Percentiles rank a stretch among this genome's conserved stretches.
Evolutionary conservation across 352 stramenopile species (phyloP).

Genomic region (Phytophthora hibernalis): DNA sequence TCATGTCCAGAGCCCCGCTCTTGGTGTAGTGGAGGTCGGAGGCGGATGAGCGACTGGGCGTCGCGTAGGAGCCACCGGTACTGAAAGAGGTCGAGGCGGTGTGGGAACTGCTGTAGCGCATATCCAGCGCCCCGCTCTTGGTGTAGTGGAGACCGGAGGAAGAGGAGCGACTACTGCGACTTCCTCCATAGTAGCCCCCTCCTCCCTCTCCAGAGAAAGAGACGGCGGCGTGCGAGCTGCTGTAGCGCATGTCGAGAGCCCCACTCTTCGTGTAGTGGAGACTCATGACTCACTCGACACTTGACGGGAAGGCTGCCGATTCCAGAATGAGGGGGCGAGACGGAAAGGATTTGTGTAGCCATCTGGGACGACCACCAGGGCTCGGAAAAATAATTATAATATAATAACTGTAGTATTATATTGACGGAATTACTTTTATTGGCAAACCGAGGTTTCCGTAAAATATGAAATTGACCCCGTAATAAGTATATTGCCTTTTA

Average conservation of each 20-base stretch:
- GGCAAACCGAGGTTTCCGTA: no score
- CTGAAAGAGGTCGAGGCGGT: slow-evolving; percentile 1
- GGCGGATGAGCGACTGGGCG: slow-evolving; percentile 9
- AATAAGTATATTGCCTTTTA: no score
- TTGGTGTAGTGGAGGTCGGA: slow-evolving; percentile 36
- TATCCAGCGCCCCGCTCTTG: slow-evolving; percentile 28
- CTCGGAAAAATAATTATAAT: no score
- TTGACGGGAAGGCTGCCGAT: slow-evolving; percentile 4
- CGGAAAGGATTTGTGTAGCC: slow-evolving; percentile 25
- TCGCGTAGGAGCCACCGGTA: slow-evolving; percentile 8
- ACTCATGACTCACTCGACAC: slow-evolving; percentile 8
- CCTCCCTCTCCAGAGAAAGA: background rate
- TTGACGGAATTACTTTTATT: no score
- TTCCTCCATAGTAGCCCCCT: background rate
- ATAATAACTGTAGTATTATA: no score
- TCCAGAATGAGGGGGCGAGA: slow-evolving; percentile 2
- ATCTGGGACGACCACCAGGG: no score
- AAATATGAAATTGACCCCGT: no score
- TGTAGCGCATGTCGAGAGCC: slow-evolving; percentile 35
- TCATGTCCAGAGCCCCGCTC: slow-evolving; percentile 30
- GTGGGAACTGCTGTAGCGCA: slow-evolving; percentile 34
- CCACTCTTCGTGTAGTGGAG: slow-evolving; percentile 39
- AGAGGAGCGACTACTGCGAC: background rate
- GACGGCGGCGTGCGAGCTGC: slow-evolving; percentile 19
- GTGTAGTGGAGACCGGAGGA: background rate